Evolutionary conservation across 2,329 filamentous ascomycete genomes (phyloP).

Genomic region (Tolypocladium cylindrosporum): DNA sequence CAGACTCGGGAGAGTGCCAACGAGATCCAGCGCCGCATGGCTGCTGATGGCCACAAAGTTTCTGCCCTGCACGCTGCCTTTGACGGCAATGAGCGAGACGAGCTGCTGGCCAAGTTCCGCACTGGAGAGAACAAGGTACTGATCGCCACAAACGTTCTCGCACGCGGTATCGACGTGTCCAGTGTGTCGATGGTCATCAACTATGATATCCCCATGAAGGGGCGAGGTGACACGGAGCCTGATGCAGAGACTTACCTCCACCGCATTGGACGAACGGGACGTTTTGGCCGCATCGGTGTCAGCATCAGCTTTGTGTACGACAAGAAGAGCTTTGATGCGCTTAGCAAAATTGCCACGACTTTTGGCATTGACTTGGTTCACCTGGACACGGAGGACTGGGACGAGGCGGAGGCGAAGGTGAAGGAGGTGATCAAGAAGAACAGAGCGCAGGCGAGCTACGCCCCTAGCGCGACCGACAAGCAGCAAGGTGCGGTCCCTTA

Average conservation of each 20-base stretch:
- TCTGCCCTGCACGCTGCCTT: slow-evolving; percentile 82
- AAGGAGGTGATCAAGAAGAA: slow-evolving; percentile 71
- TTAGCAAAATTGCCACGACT: slow-evolving; percentile 68
- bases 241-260: slow-evolving; percentile 96
- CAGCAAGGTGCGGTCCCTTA: slow-evolving; percentile 18
- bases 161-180: slow-evolving; percentile 86
- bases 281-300: slow-evolving; percentile 93
- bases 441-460: slow-evolving; percentile 45
- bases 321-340: slow-evolving; percentile 66
- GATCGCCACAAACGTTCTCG: slow-evolving; percentile 93
- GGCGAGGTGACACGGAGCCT: slow-evolving; percentile 67
- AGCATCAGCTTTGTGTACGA: slow-evolving; percentile 92
- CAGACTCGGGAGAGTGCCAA: slow-evolving; percentile 78
- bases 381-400: slow-evolving; percentile 83
- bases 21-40: slow-evolving; percentile 80
- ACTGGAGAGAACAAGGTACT: slow-evolving; percentile 84
- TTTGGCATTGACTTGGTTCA: slow-evolving; percentile 75
- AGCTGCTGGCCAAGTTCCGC: slow-evolving; percentile 78
- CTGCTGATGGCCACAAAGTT: slow-evolving; percentile 80
- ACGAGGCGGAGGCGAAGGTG: slow-evolving; percentile 73
- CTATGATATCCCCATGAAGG: slow-evolving; percentile 77
- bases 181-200: slow-evolving; percentile 98
- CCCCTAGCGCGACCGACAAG: slow-evolving; percentile 33
- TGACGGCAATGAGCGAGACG: slow-evolving; percentile 74
- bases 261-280: slow-evolving; percentile 91